phyloP scores from a whole-genome alignment of 768 basidiomycete genomes.

The Lactarius akahatsu region DNA sequence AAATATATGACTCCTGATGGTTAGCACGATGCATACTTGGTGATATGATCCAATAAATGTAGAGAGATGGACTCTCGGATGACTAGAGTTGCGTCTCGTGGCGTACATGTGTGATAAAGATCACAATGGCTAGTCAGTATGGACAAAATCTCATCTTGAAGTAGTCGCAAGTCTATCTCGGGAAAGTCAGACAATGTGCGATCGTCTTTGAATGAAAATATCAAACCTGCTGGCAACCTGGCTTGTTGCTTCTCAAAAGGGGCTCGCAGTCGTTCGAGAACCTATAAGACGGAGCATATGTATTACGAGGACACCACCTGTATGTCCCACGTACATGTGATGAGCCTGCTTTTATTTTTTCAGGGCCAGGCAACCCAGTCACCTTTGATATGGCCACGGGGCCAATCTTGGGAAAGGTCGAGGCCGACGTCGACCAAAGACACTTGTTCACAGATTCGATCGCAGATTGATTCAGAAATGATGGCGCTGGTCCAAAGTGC shows the following conservation, averaged over 20 bases:
- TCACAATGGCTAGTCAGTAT: conserved; percentile 69
- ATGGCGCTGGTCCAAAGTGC: conserved; percentile 68
- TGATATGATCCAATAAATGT: conserved; percentile 86
- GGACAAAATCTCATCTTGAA: conserved; percentile 71
- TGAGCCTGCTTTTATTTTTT: conserved; percentile 8
- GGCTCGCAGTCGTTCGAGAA: conserved; percentile 54
- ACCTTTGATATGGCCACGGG: conserved; percentile 50
- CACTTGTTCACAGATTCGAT: conserved; percentile 53
- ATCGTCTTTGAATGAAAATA: conserved; percentile 15
- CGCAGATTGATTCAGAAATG: conserved; percentile 48
- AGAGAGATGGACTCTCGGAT: conserved; percentile 70
- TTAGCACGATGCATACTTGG: conserved; percentile 54
- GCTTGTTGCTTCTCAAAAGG: conserved; percentile 56
- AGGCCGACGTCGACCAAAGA: conserved; percentile 55
- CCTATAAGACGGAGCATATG: conserved; percentile 37
- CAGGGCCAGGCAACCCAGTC: conserved; percentile 36
- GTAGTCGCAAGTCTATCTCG: conserved; percentile 45
- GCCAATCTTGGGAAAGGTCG: conserved; percentile 59
- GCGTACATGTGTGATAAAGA: conserved; percentile 65
- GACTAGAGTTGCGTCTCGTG: conserved; percentile 60
- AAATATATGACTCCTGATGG: neutral
- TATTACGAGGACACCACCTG: neutral
- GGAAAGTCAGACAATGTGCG: neutral
- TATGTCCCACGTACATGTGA: conserved; percentile 16
- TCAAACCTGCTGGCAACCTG: conserved; percentile 55